Evolutionary conservation across 192 early-diverging fungal genomes (phyloP).

Genomic region (Rhizoclosmatium globosum): DNA sequence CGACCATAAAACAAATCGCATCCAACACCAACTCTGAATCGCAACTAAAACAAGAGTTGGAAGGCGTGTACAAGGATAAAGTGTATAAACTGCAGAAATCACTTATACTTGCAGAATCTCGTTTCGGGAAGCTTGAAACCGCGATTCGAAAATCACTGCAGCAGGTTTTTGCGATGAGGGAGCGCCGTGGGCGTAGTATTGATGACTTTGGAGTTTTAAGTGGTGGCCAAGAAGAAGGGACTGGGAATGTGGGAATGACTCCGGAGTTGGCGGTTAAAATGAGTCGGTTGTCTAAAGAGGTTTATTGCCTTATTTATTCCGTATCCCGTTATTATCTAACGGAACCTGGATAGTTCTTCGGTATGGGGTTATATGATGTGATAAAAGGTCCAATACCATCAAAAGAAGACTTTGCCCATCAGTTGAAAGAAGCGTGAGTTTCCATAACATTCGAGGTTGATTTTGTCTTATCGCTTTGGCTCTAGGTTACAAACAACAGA

Average conservation of each 20-base stretch:
- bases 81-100: not conserved
- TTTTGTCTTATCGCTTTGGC: not conserved
- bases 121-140: not conserved
- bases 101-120: not conserved
- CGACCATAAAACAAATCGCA: not conserved
- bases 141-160: not conserved
- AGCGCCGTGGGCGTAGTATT: not conserved
- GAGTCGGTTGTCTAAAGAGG: slow-evolving; percentile 18
- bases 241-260: not conserved
- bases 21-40: not conserved
- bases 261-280: slow-evolving; percentile 6
- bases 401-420: not conserved
- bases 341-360: slow-evolving; percentile 10
- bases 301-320: not conserved
- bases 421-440: slow-evolving; percentile 6
- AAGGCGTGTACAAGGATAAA: not conserved
- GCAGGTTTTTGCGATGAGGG: not conserved
- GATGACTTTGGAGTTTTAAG: slow-evolving; percentile 4
- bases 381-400: slow-evolving; percentile 2
- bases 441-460: not conserved
- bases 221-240: not conserved
- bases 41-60: not conserved
- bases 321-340: not conserved
- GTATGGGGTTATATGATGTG: not conserved
- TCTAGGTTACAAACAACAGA: not conserved